phyloP scores from a whole-genome alignment of 305 asterid genomes.

The Fraxinus nigra region DNA sequence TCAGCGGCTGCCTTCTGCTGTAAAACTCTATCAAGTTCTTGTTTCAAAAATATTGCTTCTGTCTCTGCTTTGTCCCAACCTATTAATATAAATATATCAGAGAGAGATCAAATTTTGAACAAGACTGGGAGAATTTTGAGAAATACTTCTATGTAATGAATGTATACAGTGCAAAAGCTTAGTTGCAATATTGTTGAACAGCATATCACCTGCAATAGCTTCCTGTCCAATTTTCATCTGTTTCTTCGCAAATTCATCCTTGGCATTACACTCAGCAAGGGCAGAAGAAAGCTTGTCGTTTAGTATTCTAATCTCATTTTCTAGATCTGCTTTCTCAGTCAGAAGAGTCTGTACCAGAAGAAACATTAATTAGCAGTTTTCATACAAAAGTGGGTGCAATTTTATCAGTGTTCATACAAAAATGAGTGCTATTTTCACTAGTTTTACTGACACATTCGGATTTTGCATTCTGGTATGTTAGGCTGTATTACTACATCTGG shows the following conservation, averaged over 20 bases:
- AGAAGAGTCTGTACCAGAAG: conserved; percentile 34
- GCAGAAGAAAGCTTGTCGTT: conserved; percentile 65
- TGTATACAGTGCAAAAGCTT: background rate
- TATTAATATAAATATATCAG: conserved; percentile 23
- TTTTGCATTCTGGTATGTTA: background rate
- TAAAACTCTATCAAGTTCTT: conserved; percentile 53
- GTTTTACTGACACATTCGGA: background rate
- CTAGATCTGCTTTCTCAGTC: conserved; percentile 54
- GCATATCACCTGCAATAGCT: conserved; percentile 72
- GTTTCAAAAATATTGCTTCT: conserved; percentile 52
- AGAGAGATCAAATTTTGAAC: conserved; percentile 1
- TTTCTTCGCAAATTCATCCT: conserved; percentile 59
- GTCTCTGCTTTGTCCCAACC: conserved; percentile 84
- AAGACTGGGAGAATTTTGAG: background rate
- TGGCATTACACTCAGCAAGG: conserved; percentile 56
- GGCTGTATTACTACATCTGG: background rate
- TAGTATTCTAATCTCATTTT: conserved; percentile 47
- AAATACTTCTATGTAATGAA: background rate
- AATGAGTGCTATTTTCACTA: background rate
- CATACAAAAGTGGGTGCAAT: background rate
- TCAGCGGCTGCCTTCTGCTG: conserved; percentile 52
- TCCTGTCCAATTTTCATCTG: conserved; percentile 84
- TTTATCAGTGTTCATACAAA: background rate
- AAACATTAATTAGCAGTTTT: conserved; percentile 16
- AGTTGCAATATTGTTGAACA: conserved; percentile 7